Base-by-base conservation (phyloP, 1,139 yeast genomes). In the Blastobotrys illinoisensis region DNA sequence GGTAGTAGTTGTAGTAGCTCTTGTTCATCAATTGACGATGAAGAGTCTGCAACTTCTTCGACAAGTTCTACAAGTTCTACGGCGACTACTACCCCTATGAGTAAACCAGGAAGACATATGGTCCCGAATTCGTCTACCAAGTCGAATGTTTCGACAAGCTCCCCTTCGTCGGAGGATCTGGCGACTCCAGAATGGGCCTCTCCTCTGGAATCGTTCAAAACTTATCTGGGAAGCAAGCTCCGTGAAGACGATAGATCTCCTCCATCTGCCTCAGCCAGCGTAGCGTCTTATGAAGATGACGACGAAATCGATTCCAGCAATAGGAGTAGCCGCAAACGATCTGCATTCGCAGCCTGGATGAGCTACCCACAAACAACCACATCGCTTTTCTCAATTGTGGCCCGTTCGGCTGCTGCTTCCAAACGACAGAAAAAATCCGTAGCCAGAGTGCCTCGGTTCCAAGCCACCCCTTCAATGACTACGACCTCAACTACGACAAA, bases 171-270 rank as follows among this genome's bases (percentile, higher is more conserved):
- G 19, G 46, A 51, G 21, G 32, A 50, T 20, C 48, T 24, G 28
- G 66, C 66, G n/a, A 61, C 56, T 7, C 66, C 66, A 1, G 66
- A 63, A 48, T 62, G 65, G 65, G 64, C 64, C n/a, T 51, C 64
- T 16, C 63, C 64, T 9, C 61, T 53, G 26, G 50, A 53, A 23
- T 58, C 65, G 44, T 60, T 63, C 55, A 57, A 60, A 47, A 47
- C 58, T 2, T 63, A 62, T 48, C 46, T 62, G 52, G 40, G 40
- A 32, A 32, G 40, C 11, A 32, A 32, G 16, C 40, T 32, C 3
- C 16, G 40, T n/a, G 40, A 32, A 3, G 40, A 32, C 16, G 40
- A 32, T n/a, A 32, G 40, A 32, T 32, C 40, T 13, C 40, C 40
- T 3, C 3, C 14, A 5, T 32, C 40, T 3, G 14, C 40, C 11